phyloP scores from a whole-genome alignment of 768 basidiomycete species.

The Exsudoporus frostii region DNA sequence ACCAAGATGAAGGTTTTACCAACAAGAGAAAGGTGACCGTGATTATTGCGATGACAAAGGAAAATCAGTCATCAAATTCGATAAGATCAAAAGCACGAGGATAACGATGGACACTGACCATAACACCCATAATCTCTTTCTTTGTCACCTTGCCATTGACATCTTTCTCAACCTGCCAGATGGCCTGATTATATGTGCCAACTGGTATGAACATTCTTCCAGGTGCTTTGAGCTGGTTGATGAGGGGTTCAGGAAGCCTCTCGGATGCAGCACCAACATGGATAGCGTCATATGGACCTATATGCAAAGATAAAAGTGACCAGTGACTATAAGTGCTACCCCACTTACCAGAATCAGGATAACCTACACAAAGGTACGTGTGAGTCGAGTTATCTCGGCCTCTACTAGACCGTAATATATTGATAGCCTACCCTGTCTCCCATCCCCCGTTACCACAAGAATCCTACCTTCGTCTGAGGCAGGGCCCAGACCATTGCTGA shows the following conservation, averaged over 20 bases:
- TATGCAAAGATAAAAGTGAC: neutral
- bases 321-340: too few species aligned
- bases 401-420: neutral
- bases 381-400: neutral
- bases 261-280: slow-evolving; percentile 95
- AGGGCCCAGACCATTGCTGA: slow-evolving; percentile 56
- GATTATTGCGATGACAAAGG: neutral
- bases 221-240: slow-evolving; percentile 74
- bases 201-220: slow-evolving; percentile 94
- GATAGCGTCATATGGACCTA: slow-evolving; percentile 76
- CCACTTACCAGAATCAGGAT: slow-evolving; percentile 33
- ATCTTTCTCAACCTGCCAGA: slow-evolving; percentile 81
- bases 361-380: slow-evolving; percentile 28
- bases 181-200: slow-evolving; percentile 55
- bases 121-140: slow-evolving; percentile 75
- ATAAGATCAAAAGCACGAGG: slow-evolving; percentile 5
- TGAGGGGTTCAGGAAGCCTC: slow-evolving; percentile 59
- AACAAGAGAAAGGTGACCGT: neutral
- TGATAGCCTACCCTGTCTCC: slow-evolving; percentile 56
- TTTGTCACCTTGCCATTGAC: slow-evolving; percentile 59
- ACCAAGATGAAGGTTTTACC: neutral
- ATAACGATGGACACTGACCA: slow-evolving; percentile 43
- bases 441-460: slow-evolving; percentile 71
- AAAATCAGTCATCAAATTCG: slow-evolving; percentile 12
- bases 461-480: slow-evolving; percentile 56